These are phyloP conservation scores for Brassica cretica DNA, from an alignment of 345 rosid species.

Conservation along the genomic window DNA sequence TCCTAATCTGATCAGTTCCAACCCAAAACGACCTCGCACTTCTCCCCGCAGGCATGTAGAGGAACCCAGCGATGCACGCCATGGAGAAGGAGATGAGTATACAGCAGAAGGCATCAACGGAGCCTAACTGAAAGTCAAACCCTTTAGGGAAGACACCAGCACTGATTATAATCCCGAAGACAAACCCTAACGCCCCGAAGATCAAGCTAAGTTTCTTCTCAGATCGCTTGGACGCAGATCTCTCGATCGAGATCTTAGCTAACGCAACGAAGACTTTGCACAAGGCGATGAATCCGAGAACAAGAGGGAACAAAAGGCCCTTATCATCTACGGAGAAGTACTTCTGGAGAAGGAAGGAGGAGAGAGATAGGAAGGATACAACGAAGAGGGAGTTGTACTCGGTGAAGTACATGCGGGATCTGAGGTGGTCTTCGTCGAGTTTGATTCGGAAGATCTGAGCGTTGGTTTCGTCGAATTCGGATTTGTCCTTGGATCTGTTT, in stretches of 20 bases:
- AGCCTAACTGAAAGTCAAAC: constrained; percentile 64
- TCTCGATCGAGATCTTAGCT: constrained; percentile 63
- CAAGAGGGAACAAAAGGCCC: constrained; percentile 58
- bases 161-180: constrained; percentile 52
- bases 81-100: constrained; percentile 48
- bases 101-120: constrained; percentile 56
- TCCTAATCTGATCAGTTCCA: constrained; percentile 84
- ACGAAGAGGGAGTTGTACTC: constrained; percentile 57
- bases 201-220: constrained; percentile 66
- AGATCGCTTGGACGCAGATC: constrained; percentile 81
- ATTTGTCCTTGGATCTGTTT: constrained; percentile 66
- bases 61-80: constrained; percentile 62
- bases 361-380: constrained; percentile 47
- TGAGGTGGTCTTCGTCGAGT: constrained; percentile 79
- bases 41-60: constrained; percentile 79
- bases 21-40: constrained; percentile 85
- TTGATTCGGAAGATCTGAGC: constrained; percentile 93
- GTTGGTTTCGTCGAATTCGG: constrained; percentile 81
- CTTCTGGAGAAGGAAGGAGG: constrained; percentile 51
- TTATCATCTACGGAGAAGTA: constrained; percentile 39
- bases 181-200: constrained; percentile 60
- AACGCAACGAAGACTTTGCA: constrained; percentile 53
- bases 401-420: constrained; percentile 60
- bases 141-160: constrained; percentile 48
- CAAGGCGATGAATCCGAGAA: constrained; percentile 51